Conservation (phyloP, 305 asterid species). For the Fraxinus sp. region DNA sequence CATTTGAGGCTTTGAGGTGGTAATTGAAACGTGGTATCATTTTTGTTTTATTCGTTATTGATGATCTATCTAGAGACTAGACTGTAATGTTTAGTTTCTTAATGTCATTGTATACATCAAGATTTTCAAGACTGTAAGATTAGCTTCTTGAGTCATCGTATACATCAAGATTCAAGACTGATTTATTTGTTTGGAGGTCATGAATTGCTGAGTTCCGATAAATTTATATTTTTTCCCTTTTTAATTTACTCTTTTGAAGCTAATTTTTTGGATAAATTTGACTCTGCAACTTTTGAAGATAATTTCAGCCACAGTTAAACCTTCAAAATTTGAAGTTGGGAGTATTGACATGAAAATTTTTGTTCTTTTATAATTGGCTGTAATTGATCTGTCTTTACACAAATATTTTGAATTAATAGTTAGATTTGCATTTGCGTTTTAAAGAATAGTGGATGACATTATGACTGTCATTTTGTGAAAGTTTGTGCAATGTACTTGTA, state of each 20-base stretch:
- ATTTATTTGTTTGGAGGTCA: not conserved
- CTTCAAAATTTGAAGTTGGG: conserved; percentile 8
- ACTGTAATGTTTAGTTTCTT: not conserved
- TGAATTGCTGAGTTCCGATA: conserved; percentile 3
- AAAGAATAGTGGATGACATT: conserved; percentile 22
- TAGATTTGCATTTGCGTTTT: conserved; percentile 16
- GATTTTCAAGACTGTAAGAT: not conserved
- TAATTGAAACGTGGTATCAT: conserved; percentile 24
- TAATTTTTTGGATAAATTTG: conserved; percentile 20
- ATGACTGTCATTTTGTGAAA: conserved; percentile 8
- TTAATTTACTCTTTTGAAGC: conserved; percentile 8
- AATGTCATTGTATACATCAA: conserved; percentile 7
- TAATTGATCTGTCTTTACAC: conserved; percentile 15
- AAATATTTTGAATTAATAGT: conserved; percentile 26
- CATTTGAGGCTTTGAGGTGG: conserved; percentile 29
- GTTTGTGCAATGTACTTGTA: conserved; percentile 11
- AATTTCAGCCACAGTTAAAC: not conserved
- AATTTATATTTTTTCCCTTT: conserved; percentile 18
- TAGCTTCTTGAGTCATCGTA: conserved; percentile 2
- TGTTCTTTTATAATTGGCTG: conserved; percentile 6
- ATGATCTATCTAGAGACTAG: not conserved
- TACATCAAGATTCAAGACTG: conserved; percentile 1
- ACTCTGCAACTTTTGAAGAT: conserved; percentile 19
- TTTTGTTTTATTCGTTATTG: not conserved
- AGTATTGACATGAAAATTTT: not conserved